Evolutionary conservation across 768 basidiomycete genomes (phyloP).

Genomic region (Lactarius sanguifluus): DNA sequence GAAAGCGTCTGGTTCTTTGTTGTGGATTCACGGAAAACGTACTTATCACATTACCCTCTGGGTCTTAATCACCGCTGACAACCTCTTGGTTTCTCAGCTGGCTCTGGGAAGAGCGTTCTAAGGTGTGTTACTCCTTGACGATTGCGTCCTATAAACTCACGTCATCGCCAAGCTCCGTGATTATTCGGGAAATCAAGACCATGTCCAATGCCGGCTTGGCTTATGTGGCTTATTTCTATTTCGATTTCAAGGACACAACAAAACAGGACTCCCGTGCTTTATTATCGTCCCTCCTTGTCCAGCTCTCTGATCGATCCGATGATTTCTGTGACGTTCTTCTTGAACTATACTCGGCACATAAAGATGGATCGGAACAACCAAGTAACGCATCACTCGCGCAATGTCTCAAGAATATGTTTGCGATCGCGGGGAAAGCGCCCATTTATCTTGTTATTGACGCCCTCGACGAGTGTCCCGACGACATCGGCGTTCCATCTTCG

Average conservation of each 20-base stretch:
- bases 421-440: neutral
- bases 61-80: neutral
- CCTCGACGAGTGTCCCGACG: neutral
- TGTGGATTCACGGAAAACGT: slow-evolving; percentile 12
- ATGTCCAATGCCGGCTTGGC: neutral
- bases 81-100: neutral
- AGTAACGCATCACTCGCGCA: neutral
- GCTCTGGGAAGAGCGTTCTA: slow-evolving; percentile 15
- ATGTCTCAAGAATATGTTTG: slow-evolving; percentile 10
- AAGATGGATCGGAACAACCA: neutral
- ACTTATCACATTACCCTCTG: neutral
- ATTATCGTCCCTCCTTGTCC: slow-evolving; percentile 4
- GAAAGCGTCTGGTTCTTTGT: neutral
- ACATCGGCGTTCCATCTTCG: neutral
- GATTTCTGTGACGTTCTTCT: neutral
- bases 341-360: neutral
- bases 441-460: neutral
- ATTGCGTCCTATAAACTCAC: too few species aligned
- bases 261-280: neutral
- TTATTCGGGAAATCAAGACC: neutral
- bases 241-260: neutral
- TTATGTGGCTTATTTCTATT: neutral
- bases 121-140: neutral
- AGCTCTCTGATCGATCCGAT: slow-evolving; percentile 11
- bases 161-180: neutral